These are phyloP conservation scores for Eucalyptus lansdowneana DNA, from an alignment of 345 rosid species.

Conservation along the genomic window DNA sequence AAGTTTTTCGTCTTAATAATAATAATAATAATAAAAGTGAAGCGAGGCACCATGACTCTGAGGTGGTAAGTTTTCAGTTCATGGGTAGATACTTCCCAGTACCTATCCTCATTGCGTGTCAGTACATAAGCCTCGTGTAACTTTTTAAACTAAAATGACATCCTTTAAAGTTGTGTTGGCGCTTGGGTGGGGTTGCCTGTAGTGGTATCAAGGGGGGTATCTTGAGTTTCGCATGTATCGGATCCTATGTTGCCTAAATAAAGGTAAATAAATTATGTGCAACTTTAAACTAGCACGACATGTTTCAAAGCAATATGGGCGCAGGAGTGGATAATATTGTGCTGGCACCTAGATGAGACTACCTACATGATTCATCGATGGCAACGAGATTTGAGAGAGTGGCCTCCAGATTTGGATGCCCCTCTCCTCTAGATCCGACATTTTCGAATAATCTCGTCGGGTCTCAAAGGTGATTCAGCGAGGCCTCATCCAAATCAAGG, in stretches of 20 bases:
- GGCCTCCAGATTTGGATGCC: not conserved
- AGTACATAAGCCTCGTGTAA: too few relatives aligned
- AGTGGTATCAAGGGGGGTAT: not conserved
- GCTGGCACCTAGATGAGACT: not conserved
- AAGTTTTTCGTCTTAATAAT: too few relatives aligned
- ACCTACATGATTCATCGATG: too few relatives aligned
- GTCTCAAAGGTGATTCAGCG: not conserved
- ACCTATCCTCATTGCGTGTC: too few relatives aligned
- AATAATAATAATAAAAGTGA: too few relatives aligned
- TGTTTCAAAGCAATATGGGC: not conserved
- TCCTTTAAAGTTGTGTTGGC: too few relatives aligned
- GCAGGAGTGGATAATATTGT: not conserved
- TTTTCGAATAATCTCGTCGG: not conserved
- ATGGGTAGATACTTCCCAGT: accelerated
- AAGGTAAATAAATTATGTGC: not conserved
- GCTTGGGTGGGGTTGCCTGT: not conserved
- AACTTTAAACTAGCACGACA: not conserved
- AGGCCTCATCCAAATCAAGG: not conserved
- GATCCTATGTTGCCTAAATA: not conserved
- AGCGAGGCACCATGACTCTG: too few relatives aligned
- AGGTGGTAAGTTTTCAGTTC: too few relatives aligned
- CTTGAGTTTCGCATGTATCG: not conserved
- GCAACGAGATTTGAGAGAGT: not conserved
- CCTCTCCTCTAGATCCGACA: not conserved
- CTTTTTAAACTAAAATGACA: not conserved